Percentiles rank a stretch among this genome's conserved stretches.
phyloP scores from a whole-genome alignment of 768 basidiomycete species.

The Hygrocybe coccinea region DNA sequence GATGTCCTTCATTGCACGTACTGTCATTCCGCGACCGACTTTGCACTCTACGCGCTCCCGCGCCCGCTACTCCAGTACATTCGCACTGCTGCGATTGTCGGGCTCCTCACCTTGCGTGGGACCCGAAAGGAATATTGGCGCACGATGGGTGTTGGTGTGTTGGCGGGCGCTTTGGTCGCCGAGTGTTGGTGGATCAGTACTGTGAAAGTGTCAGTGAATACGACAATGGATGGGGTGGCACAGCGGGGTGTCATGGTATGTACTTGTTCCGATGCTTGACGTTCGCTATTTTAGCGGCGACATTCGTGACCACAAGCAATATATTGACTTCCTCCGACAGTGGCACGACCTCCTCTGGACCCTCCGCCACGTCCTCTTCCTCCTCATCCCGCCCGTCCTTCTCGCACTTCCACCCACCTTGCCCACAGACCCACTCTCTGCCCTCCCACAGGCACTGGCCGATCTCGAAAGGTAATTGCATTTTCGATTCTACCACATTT shows the following conservation, averaged over 20 bases:
- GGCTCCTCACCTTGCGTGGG: constrained; percentile 40
- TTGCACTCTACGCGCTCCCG: constrained; percentile 53
- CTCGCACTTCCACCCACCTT: constrained; percentile 35
- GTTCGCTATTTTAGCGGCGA: too few species aligned
- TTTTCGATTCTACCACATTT: too few species aligned
- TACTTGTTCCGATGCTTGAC: neutral
- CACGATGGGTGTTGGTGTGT: constrained; percentile 42
- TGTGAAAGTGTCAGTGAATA: constrained; percentile 38
- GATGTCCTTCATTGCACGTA: constrained; percentile 58
- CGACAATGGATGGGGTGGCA: too few species aligned
- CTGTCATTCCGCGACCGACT: constrained; percentile 59
- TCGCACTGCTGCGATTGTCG: constrained; percentile 50
- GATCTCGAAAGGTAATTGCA: constrained; percentile 15
- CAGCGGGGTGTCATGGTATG: constrained; percentile 36
- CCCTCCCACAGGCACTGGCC: constrained; percentile 24
- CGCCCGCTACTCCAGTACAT: constrained; percentile 55
- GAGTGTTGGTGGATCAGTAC: constrained; percentile 55
- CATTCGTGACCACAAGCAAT: neutral
- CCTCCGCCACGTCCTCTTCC: constrained; percentile 53
- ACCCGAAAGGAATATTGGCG: constrained; percentile 42
- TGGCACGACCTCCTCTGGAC: constrained; percentile 61
- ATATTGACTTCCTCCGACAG: constrained; percentile 28
- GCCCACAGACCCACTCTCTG: constrained; percentile 27
- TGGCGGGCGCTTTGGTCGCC: constrained; percentile 45
- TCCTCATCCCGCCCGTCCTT: constrained; percentile 49